phyloP scores from a whole-genome alignment of 768 basidiomycete species.

The Saitozyma sp. region DNA sequence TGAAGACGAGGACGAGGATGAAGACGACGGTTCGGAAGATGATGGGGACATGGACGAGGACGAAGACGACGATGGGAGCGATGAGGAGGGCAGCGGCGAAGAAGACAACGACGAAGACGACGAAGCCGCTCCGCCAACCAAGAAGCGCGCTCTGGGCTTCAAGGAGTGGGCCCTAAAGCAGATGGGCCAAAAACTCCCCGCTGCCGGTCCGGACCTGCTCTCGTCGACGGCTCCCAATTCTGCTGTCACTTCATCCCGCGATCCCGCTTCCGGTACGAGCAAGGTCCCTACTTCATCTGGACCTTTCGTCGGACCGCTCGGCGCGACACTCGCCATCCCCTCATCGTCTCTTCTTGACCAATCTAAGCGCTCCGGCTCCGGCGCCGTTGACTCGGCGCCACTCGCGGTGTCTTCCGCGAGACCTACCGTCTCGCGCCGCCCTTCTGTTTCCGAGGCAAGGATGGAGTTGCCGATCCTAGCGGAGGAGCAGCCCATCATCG shows the following conservation, averaged over 20 bases:
- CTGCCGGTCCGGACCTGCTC: conserved; percentile 15
- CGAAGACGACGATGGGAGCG: conserved; percentile 11
- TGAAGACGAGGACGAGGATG: conserved; percentile 11
- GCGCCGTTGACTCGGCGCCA: neutral
- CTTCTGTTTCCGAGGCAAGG: conserved; percentile 73
- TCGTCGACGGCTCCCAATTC: neutral
- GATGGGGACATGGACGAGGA: conserved; percentile 19
- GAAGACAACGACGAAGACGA: conserved; percentile 21
- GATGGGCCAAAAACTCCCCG: conserved; percentile 54
- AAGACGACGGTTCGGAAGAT: conserved; percentile 28
- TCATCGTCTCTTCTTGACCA: conserved; percentile 37
- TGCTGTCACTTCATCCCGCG: conserved; percentile 38
- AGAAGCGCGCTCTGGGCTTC: conserved; percentile 60
- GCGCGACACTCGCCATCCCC: conserved; percentile 66
- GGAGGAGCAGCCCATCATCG: conserved; percentile 94
- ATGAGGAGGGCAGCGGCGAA: conserved; percentile 9
- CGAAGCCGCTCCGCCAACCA: conserved; percentile 19
- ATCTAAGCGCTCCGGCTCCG: neutral
- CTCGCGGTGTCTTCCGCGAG: conserved; percentile 27
- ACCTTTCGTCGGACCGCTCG: conserved; percentile 68
- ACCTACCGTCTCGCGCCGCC: conserved; percentile 61
- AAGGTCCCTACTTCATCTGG: conserved; percentile 1
- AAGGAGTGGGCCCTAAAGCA: conserved; percentile 89
- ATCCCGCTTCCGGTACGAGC: conserved; percentile 54
- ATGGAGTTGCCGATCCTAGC: conserved; percentile 81